Evolutionary conservation across 805 yeast genomes (phyloP), one percentile per base, ranked within the genome.

Genomic region (Myxozyma mucilagina): DNA sequence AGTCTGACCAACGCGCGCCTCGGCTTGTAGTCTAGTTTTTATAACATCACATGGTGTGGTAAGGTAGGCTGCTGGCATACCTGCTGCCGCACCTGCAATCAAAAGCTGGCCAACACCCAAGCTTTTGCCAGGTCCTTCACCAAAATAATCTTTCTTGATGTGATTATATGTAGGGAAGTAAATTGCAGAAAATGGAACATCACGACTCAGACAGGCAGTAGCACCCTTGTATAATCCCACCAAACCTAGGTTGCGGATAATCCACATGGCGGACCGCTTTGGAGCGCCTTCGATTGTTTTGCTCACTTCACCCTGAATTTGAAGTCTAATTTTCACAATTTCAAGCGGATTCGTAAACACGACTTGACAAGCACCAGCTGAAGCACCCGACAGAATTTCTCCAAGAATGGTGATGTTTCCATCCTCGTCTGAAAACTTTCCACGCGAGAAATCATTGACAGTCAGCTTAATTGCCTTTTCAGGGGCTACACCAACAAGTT

Each of bases 21-120:
- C 96, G 62, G 90, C 86, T 77, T 93, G 99, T 66, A 93, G 79
- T 75, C 98, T 86, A 3, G 99, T 93, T 78, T 93, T 93, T 70
- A 94, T 89, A 52, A 93, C 98, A 79, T 93, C 99, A 71, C 90
- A 91, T 1, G 99, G 99, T 0, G 99, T 93, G 1, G 99, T 93
- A 67, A 92, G 78, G 74, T 88, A 93, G 10, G 98, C 98, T 35
- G 98, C 96, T 9, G 99, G 99, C 79, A 96, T 90, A 72, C 98
- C 99, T 13, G 99, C 98, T 65, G 92, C 73, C 10, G 96, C 97
- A 75, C 99, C 99, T 63, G 96, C 84, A 4, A 84, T 73, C 62
- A 93, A 82, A 66, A 94, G 79, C 75, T 93, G 96, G 87, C 93
- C 86, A 34, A 96, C 84, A 64, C 84, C 84, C 62, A 92, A 82